A percentile compares a stretch with the other conserved stretches of the same genome.
These are phyloP conservation scores for Malania oleifera DNA, from an alignment of 164 flowering plant genomes.

Conservation along the genomic window DNA sequence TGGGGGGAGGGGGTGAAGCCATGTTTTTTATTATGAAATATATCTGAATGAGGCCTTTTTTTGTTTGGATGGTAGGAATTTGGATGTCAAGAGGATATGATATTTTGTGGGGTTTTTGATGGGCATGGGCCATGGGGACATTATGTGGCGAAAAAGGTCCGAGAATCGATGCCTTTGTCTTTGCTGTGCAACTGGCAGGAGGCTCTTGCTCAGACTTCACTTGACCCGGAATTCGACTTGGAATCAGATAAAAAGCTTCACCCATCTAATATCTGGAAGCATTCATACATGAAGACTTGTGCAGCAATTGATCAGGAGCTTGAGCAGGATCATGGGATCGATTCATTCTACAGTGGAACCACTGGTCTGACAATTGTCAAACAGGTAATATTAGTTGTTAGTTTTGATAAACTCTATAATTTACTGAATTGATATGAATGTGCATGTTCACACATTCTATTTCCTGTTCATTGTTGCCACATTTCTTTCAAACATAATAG, in stretches of 20 bases:
- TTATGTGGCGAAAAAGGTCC: conserved; percentile 58
- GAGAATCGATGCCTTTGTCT: conserved; percentile 58
- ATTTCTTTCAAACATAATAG: too few species aligned
- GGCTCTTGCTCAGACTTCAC: conserved; percentile 37
- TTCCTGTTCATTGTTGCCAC: too few species aligned
- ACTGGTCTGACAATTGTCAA: conserved; percentile 72
- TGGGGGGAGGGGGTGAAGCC: not conserved
- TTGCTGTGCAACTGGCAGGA: conserved; percentile 80
- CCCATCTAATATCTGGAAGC: conserved; percentile 61
- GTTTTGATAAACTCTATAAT: too few species aligned
- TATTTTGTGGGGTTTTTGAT: conserved; percentile 85
- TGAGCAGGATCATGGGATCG: conserved; percentile 41
- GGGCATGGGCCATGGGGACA: conserved; percentile 98
- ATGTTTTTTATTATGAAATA: not conserved
- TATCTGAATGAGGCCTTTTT: not conserved
- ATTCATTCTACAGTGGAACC: conserved; percentile 76
- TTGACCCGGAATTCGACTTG: conserved; percentile 28
- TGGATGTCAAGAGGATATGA: conserved; percentile 73
- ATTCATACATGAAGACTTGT: conserved; percentile 64
- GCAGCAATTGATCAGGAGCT: conserved; percentile 69
- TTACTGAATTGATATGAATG: too few species aligned
- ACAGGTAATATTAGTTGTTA: conserved; percentile 55
- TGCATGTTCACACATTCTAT: too few species aligned
- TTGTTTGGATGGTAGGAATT: conserved; percentile 23
- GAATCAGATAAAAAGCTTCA: conserved; percentile 30